Evolutionary conservation across 768 basidiomycete species (phyloP).

Genomic region (Cyclocybe aegerita): DNA sequence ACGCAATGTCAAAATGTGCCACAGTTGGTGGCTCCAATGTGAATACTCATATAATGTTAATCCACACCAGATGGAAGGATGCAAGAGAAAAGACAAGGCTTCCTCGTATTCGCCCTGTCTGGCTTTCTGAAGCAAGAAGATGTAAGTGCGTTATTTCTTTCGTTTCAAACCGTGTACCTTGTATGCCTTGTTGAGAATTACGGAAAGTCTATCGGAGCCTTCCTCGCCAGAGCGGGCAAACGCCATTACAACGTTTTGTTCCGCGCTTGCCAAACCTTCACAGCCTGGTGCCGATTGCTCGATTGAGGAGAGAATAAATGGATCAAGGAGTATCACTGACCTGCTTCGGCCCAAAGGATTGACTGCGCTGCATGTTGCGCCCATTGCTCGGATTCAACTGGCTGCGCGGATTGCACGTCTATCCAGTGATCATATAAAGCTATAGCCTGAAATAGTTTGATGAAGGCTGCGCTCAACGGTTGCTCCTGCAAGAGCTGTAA

Average conservation of each 20-base stretch:
- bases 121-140: conserved; percentile 45
- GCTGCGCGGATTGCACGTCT: conserved; percentile 50
- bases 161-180: conserved; percentile 38
- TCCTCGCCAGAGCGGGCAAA: conserved; percentile 59
- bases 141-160: neutral
- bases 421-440: conserved; percentile 74
- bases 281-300: conserved; percentile 48
- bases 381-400: conserved; percentile 62
- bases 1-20: conserved; percentile 72
- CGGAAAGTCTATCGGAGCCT: conserved; percentile 61
- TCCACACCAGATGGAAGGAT: conserved; percentile 69
- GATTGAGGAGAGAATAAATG: conserved; percentile 6
- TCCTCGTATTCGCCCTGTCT: conserved; percentile 68
- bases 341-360: conserved; percentile 68
- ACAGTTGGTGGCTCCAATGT: conserved; percentile 75
- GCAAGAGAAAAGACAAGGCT: conserved; percentile 60
- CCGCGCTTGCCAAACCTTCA: conserved; percentile 57
- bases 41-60: conserved; percentile 63
- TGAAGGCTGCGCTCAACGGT: conserved; percentile 67
- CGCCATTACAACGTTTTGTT: conserved; percentile 69
- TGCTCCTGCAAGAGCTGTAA: conserved; percentile 48
- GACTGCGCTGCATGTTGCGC: conserved; percentile 75
- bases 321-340: conserved; percentile 32
- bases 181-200: conserved; percentile 66
- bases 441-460: conserved; percentile 63